These are phyloP conservation scores for Phytophthora sansomeana DNA, from an alignment of 352 stramenopile genomes.

Conservation along the genomic window DNA sequence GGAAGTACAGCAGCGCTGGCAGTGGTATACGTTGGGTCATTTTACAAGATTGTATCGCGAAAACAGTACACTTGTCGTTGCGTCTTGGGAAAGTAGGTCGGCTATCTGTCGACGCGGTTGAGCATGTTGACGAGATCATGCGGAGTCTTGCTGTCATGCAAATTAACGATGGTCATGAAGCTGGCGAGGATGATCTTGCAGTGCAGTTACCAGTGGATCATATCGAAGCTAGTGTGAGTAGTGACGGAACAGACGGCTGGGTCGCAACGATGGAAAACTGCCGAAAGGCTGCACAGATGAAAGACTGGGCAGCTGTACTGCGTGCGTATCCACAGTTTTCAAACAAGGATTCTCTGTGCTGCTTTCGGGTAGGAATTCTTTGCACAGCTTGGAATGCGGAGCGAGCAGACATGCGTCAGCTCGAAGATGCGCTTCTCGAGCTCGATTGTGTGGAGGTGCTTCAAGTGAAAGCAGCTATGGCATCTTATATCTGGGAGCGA, in stretches of 20 bases:
- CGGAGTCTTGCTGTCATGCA: slow-evolving; percentile 79
- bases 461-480: slow-evolving; percentile 67
- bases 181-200: slow-evolving; percentile 49
- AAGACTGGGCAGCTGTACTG: slow-evolving; percentile 66
- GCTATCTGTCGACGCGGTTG: slow-evolving; percentile 74
- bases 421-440: slow-evolving; percentile 77
- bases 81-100: slow-evolving; percentile 68
- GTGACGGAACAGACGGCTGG: slow-evolving; percentile 57
- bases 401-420: slow-evolving; percentile 85
- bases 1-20: slow-evolving; percentile 65
- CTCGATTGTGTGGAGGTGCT: slow-evolving; percentile 53
- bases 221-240: slow-evolving; percentile 20
- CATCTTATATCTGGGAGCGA: slow-evolving; percentile 79
- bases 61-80: slow-evolving; percentile 79
- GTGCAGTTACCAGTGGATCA: slow-evolving; percentile 27
- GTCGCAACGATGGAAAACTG: slow-evolving; percentile 72
- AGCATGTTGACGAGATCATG: slow-evolving; percentile 83
- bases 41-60: slow-evolving; percentile 76
- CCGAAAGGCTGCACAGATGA: slow-evolving; percentile 69
- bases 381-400: slow-evolving; percentile 85
- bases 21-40: slow-evolving; percentile 74
- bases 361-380: slow-evolving; percentile 69
- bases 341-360: slow-evolving; percentile 64
- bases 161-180: slow-evolving; percentile 71
- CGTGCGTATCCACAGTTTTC: slow-evolving; percentile 69